phyloP scores from a whole-genome alignment of 1,139 yeast species.

The Diutina pseudorugosa region DNA sequence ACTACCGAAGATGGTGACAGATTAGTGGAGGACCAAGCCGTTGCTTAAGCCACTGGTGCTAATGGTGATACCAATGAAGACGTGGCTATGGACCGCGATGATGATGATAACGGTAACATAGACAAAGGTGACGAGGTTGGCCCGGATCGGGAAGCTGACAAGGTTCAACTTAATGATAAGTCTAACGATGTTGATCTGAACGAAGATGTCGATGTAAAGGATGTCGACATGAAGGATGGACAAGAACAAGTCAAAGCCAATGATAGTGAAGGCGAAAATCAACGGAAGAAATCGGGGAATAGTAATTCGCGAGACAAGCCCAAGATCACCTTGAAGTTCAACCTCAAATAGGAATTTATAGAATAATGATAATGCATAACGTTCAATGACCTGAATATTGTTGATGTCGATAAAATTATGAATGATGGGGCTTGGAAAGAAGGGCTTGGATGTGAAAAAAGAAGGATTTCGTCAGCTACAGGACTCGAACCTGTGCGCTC shows the following conservation, averaged over 20 bases:
- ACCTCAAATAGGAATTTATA: conserved; percentile 9
- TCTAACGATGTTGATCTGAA: conserved; percentile 6
- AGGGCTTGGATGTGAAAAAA: neutral
- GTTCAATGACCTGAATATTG: neutral
- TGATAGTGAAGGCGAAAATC: neutral
- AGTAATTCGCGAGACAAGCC: conserved; percentile 6
- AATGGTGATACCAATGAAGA: neutral
- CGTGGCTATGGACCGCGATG: neutral
- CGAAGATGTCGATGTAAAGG: conserved; percentile 2
- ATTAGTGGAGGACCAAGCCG: neutral
- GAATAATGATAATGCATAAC: neutral
- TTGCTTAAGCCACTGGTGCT: neutral
- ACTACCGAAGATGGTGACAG: neutral
- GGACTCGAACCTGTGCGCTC: conserved; percentile 4
- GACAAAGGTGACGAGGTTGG: conserved; percentile 10
- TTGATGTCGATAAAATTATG: no score
- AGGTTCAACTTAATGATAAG: no score
- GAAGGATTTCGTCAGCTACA: conserved; percentile 1
- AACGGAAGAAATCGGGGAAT: neutral
- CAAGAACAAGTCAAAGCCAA: conserved; percentile 1
- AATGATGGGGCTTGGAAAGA: no score
- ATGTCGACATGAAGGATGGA: conserved; percentile 4
- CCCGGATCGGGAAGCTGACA: conserved; percentile 5
- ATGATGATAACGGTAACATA: conserved; percentile 3
- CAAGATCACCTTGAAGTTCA: conserved; percentile 15